Percentiles rank a stretch among this genome's conserved stretches.
Evolutionary conservation across 2,329 filamentous ascomycete species (phyloP).

Genomic region (Penicillium verrucosum): DNA sequence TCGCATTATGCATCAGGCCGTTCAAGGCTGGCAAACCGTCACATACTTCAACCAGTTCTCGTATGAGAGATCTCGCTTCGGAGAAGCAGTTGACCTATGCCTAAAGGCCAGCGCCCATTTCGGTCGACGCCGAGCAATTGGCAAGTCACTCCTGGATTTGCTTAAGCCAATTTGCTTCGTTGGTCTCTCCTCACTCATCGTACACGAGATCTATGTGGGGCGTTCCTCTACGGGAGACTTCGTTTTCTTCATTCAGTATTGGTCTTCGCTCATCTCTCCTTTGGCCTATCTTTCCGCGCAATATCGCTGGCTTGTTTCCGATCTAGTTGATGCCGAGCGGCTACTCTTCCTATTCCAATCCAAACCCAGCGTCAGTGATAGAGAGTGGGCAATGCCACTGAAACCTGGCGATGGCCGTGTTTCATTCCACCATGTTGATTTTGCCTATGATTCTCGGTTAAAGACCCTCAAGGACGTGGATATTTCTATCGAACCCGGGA

Average conservation of each 20-base stretch:
- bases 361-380: constrained; percentile 44
- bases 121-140: constrained; percentile 1
- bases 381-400: constrained; percentile 33
- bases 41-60: constrained; percentile 54
- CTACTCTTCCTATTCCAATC: constrained; percentile 48
- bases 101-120: neutral
- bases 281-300: constrained; percentile 50
- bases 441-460: constrained; percentile 51
- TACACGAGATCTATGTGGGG: constrained; percentile 50
- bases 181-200: constrained; percentile 48
- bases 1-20: constrained; percentile 55
- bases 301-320: constrained; percentile 47
- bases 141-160: constrained; percentile 29
- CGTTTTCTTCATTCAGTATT: constrained; percentile 63
- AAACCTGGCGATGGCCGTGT: constrained; percentile 44
- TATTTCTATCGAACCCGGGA: constrained; percentile 46
- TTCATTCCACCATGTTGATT: constrained; percentile 49
- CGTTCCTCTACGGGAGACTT: constrained; percentile 55
- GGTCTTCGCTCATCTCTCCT: constrained; percentile 50
- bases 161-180: constrained; percentile 47
- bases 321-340: constrained; percentile 62
- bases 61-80: constrained; percentile 52
- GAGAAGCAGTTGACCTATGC: constrained; percentile 6
- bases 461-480: constrained; percentile 45
- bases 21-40: constrained; percentile 59